Percentiles rank a stretch among this genome's conserved stretches.
phyloP scores from a whole-genome alignment of 2,329 filamentous ascomycete species.

The Clonostachys rhizophaga region DNA sequence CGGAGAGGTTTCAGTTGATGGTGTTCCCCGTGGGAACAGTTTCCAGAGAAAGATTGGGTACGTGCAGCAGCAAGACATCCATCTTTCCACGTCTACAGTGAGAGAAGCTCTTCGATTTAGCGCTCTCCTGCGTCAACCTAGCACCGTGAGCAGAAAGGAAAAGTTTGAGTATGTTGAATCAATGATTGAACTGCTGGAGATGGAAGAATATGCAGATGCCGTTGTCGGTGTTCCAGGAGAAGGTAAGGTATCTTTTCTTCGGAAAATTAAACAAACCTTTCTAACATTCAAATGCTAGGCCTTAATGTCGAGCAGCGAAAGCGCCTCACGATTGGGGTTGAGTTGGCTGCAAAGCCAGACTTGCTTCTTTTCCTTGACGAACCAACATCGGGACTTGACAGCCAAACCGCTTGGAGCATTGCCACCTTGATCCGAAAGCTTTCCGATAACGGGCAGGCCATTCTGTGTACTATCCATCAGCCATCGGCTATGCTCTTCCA shows the following conservation, averaged over 20 bases:
- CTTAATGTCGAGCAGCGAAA: slow-evolving; percentile 55
- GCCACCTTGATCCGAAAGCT: slow-evolving; percentile 53
- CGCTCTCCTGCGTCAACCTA: slow-evolving; percentile 54
- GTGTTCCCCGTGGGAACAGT: slow-evolving; percentile 59
- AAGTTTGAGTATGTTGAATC: slow-evolving; percentile 63
- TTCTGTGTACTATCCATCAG: slow-evolving; percentile 57
- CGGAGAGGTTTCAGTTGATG: slow-evolving; percentile 74
- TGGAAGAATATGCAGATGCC: slow-evolving; percentile 58
- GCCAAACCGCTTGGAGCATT: slow-evolving; percentile 51
- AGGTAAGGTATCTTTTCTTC: slow-evolving; percentile 7
- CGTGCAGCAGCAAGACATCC: slow-evolving; percentile 57
- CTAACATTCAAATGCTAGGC: slow-evolving; percentile 22
- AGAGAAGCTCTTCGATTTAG: slow-evolving; percentile 62
- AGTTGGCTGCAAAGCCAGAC: slow-evolving; percentile 48
- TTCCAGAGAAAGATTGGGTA: slow-evolving; percentile 77
- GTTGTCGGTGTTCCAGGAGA: slow-evolving; percentile 56
- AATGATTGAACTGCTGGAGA: slow-evolving; percentile 60
- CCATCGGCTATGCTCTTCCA: slow-evolving; percentile 49
- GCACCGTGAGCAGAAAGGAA: slow-evolving; percentile 47
- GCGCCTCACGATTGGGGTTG: slow-evolving; percentile 46
- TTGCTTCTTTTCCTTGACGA: slow-evolving; percentile 56
- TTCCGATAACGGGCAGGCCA: slow-evolving; percentile 50
- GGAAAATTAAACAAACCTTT: background rate
- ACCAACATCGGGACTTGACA: slow-evolving; percentile 49
- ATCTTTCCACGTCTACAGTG: slow-evolving; percentile 59